Base-by-base conservation (phyloP, 208 protist genomes). In the Kentomonas sorsogonicus region DNA sequence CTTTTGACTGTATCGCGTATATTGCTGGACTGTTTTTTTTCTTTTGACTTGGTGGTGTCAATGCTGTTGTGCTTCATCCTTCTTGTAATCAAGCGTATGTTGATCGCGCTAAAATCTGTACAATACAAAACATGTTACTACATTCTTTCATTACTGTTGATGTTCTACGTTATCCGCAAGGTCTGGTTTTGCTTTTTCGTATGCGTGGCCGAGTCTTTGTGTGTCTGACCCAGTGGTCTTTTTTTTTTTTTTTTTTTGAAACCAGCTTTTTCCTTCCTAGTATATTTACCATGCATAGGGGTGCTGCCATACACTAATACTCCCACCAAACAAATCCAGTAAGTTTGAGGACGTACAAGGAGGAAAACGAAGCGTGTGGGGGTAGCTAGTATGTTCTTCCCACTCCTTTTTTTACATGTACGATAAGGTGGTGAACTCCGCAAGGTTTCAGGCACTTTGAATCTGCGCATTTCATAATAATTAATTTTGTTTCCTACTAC, bases 341-440 rank as follows among this genome's bases (percentile, higher is more conserved):
- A n/a, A n/a, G n/a, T n/a, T n/a, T n/a, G n/a, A n/a, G n/a, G n/a
- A n/a, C n/a, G n/a, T n/a, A n/a, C n/a, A n/a, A n/a, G n/a, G n/a
- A n/a, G n/a, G n/a, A 20, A 16, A 13, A 50, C 3, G 11, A 15
- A 20, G 13, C 3, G 27, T 66, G 63, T 66, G 3, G 6, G 15
- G 27, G 13, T 13, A 20, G 27, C 10, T 9, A 16, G 25, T n/a
- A 33, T 23, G 18, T 30, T 41, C 55, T 20, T 55, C 0, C 50
- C 40, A 52, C 23, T 22, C 33, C 5, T 70, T 68, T 56, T 70
- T 60, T 40, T 45, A 54, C n/a, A 23, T 45, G 26, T 63, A n/a
- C n/a, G n/a, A n/a, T n/a, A n/a, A n/a, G n/a, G n/a, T n/a, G n/a
- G n/a, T n/a, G n/a, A n/a, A n/a, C n/a, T n/a, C n/a, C n/a, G n/a